Conservation (phyloP, 495 filamentous ascomycete genomes). For the Lasiosphaeris hirsuta region DNA sequence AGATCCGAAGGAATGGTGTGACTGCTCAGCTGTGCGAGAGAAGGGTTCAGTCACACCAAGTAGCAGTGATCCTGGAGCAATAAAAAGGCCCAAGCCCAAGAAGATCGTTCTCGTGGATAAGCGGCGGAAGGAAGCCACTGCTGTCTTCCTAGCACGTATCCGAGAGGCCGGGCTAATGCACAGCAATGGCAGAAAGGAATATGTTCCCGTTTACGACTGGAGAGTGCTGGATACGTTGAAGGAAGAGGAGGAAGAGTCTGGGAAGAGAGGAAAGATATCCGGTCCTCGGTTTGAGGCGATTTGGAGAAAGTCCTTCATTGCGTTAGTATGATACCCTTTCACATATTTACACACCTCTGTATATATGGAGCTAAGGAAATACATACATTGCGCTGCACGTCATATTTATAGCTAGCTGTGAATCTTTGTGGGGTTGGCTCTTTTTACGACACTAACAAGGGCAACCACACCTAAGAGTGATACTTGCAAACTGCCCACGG, state of each 20-base stretch:
- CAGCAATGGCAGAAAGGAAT: constrained; percentile 33
- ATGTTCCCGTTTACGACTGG: constrained; percentile 50
- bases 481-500: too few relatives aligned
- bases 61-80: constrained; percentile 37
- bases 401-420: too few relatives aligned
- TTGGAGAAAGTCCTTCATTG: constrained; percentile 26
- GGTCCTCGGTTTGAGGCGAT: constrained; percentile 12
- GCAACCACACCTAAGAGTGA: too few relatives aligned
- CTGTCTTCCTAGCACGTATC: constrained; percentile 36
- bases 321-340: constrained; percentile 17
- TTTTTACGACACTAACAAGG: too few relatives aligned
- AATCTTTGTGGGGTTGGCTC: too few relatives aligned
- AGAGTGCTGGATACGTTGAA: constrained; percentile 42
- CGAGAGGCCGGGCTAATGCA: constrained; percentile 31
- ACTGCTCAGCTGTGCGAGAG: not conserved
- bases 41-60: not conserved
- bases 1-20: constrained; percentile 33
- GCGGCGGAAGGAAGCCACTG: constrained; percentile 34
- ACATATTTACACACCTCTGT: too few relatives aligned
- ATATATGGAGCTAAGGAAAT: too few relatives aligned
- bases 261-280: constrained; percentile 4
- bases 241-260: constrained; percentile 31
- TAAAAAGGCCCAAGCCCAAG: constrained; percentile 23
- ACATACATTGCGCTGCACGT: too few relatives aligned
- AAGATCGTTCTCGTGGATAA: constrained; percentile 47